Percentiles rank a stretch among this genome's conserved stretches.
Conservation (phyloP, 1,139 yeast genomes). For the Taphrina betulina region DNA sequence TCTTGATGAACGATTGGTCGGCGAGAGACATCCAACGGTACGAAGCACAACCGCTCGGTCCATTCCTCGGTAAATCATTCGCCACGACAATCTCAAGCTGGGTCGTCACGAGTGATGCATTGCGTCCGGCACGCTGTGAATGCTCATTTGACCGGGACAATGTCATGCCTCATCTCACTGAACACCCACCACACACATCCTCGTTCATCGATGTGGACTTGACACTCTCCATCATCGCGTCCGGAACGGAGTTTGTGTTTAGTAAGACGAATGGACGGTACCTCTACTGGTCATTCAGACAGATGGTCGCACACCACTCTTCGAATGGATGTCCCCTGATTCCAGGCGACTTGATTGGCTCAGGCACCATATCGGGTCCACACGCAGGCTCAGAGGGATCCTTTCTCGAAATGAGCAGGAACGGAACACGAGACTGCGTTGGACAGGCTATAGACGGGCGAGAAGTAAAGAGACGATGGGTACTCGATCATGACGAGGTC, state of each 20-base stretch:
- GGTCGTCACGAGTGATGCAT: conserved; percentile 41
- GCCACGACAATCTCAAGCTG: conserved; percentile 41
- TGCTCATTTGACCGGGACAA: neutral
- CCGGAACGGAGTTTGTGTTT: neutral
- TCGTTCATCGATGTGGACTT: no score
- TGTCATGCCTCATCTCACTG: conserved; percentile 23
- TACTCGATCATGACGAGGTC: no score
- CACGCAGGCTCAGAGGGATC: no score
- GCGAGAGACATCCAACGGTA: conserved; percentile 42
- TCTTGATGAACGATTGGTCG: conserved; percentile 42
- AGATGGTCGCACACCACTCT: conserved; percentile 42
- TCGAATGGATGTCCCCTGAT: conserved; percentile 41
- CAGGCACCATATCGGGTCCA: no score
- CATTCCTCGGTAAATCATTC: conserved; percentile 41
- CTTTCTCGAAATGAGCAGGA: no score
- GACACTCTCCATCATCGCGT: neutral
- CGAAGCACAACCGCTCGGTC: conserved; percentile 43
- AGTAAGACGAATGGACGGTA: conserved; percentile 30
- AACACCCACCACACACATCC: neutral
- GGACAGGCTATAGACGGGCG: no score
- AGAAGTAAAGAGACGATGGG: no score
- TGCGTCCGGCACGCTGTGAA: conserved; percentile 36
- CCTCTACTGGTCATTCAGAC: conserved; percentile 41
- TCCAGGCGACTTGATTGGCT: conserved; percentile 42
- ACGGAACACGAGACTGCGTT: no score